Evolutionary conservation across 192 early-diverging fungal species (phyloP).

Genomic region (Backusella westeae): DNA sequence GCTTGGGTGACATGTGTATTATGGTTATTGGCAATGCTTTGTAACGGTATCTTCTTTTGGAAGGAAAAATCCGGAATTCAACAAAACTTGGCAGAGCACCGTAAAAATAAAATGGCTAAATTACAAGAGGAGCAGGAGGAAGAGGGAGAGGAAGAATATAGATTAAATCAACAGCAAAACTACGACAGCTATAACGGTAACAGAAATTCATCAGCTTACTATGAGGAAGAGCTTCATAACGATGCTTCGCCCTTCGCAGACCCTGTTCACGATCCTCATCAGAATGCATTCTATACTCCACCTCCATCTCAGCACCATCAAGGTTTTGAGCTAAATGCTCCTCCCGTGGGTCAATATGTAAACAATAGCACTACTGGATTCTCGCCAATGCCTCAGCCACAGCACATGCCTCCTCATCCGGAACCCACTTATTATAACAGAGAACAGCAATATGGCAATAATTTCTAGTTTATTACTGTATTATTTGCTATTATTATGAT

Average conservation of each 20-base stretch:
- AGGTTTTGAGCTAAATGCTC: not conserved
- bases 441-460: not conserved
- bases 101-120: constrained; percentile 10
- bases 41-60: constrained; percentile 22
- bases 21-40: constrained; percentile 19
- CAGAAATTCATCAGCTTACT: not conserved
- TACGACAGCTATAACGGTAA: not conserved
- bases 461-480: not conserved
- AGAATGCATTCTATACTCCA: not conserved
- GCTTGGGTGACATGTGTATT: constrained; percentile 29
- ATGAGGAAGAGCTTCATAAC: not conserved
- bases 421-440: constrained; percentile 10
- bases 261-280: not conserved
- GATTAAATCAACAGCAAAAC: not conserved
- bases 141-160: not conserved
- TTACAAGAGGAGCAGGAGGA: not conserved
- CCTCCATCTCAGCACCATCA: not conserved
- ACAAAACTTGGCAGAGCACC: constrained; percentile 21
- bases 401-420: constrained; percentile 33
- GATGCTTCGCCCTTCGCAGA: not conserved
- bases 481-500: not conserved
- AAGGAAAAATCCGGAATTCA: constrained; percentile 29
- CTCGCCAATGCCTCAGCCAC: constrained; percentile 16
- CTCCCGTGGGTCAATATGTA: constrained; percentile 7
- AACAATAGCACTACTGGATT: not conserved